Conservation (phyloP, 441 rosid genomes). For the Lagerstroemia fauriei region DNA sequence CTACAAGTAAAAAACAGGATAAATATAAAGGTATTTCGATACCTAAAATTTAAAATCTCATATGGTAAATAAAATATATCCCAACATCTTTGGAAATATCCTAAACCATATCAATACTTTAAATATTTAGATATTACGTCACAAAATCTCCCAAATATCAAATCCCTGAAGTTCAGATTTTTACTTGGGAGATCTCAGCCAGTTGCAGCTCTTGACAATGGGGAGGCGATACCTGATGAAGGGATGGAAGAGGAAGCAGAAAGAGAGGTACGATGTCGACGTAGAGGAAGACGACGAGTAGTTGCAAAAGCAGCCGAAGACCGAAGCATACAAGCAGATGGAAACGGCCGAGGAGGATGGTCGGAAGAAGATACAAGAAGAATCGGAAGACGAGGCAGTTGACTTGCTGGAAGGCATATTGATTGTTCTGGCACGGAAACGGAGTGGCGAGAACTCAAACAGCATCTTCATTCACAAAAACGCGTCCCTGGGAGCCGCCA, state of each 20-base stretch:
- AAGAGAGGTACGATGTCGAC: conserved; percentile 47
- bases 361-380: conserved; percentile 18
- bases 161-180: too few relatives aligned
- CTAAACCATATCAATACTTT: too few relatives aligned
- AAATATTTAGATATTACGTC: too few relatives aligned
- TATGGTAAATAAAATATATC: too few relatives aligned
- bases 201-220: conserved; percentile 33
- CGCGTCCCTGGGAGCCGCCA: conserved; percentile 77
- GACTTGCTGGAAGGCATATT: conserved; percentile 51
- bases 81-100: too few relatives aligned
- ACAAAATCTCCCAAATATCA: too few relatives aligned
- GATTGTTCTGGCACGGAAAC: conserved; percentile 28
- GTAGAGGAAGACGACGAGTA: conserved; percentile 43
- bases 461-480: conserved; percentile 71
- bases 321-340: conserved; percentile 17
- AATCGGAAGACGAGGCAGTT: conserved; percentile 31
- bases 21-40: too few relatives aligned
- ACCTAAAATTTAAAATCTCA: too few relatives aligned
- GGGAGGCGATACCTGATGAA: conserved; percentile 52
- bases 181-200: too few relatives aligned
- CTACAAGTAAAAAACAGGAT: too few relatives aligned
- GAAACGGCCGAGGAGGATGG: conserved; percentile 28
- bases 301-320: conserved; percentile 21
- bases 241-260: conserved; percentile 48
- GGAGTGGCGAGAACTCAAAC: conserved; percentile 38